Evolutionary conservation across 1,139 yeast genomes (phyloP).

Genomic region (Taphrina pruni): DNA sequence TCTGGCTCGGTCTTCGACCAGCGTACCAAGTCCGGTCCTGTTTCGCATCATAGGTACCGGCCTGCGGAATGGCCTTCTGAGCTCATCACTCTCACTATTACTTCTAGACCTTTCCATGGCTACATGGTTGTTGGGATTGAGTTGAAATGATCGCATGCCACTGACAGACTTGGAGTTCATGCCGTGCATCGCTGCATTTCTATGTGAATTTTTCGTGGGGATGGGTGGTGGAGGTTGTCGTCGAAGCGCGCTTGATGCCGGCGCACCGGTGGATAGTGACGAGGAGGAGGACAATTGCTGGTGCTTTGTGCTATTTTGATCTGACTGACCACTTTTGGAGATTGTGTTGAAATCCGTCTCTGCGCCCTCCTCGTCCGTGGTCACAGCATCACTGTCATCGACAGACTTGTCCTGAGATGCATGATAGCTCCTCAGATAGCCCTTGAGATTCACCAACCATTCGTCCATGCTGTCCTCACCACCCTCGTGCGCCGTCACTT

Average conservation of each 20-base stretch:
- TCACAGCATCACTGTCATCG: slow-evolving; percentile 25
- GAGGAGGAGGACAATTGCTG: slow-evolving; percentile 20
- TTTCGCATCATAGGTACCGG: slow-evolving; percentile 71
- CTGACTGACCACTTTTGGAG: slow-evolving; percentile 27
- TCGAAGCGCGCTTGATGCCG: slow-evolving; percentile 23
- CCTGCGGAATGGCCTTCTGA: slow-evolving; percentile 65
- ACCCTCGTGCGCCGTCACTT: slow-evolving; percentile 51
- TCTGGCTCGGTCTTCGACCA: slow-evolving; percentile 45
- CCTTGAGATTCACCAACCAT: slow-evolving; percentile 63
- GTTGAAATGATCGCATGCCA: slow-evolving; percentile 39
- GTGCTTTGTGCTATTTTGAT: slow-evolving; percentile 11
- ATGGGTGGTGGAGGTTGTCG: slow-evolving; percentile 42
- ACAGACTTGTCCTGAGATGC: slow-evolving; percentile 2
- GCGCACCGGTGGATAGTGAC: slow-evolving; percentile 33
- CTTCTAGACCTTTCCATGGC: slow-evolving; percentile 59
- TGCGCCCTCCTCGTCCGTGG: slow-evolving; percentile 39
- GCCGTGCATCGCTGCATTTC: slow-evolving; percentile 30
- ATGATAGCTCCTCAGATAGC: slow-evolving; percentile 48
- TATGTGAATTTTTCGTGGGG: slow-evolving; percentile 37
- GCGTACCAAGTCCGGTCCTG: slow-evolving; percentile 48
- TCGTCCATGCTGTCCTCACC: slow-evolving; percentile 56
- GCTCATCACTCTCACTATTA: slow-evolving; percentile 61
- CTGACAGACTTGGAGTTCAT: slow-evolving; percentile 38
- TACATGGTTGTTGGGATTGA: slow-evolving; percentile 46
- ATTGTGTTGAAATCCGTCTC: slow-evolving; percentile 37